Conservation (phyloP, 768 basidiomycete species). For the Leccinum aurantiacum region DNA sequence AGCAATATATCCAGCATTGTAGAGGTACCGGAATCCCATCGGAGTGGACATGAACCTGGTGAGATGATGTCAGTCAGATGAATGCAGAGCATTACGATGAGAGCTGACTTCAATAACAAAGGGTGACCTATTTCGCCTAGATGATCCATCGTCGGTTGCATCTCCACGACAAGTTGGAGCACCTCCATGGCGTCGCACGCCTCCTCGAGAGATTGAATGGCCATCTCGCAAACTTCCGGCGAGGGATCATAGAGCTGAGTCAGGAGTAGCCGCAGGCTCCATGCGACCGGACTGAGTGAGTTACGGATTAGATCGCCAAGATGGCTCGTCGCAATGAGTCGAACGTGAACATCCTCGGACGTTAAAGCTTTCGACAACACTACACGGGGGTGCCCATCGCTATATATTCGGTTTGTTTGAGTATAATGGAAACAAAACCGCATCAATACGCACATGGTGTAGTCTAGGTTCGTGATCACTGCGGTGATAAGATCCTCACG, state of each 20-base stretch:
- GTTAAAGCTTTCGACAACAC: constrained; percentile 93
- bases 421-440: not conserved
- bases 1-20: constrained; percentile 89
- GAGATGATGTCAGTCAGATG: not conserved
- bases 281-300: constrained; percentile 64
- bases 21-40: constrained; percentile 89
- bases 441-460: constrained; percentile 64
- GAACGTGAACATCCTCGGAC: constrained; percentile 87
- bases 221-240: constrained; percentile 85
- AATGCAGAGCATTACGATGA: not conserved
- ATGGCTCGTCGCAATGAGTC: constrained; percentile 85
- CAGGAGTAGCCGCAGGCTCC: constrained; percentile 87
- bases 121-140: constrained; percentile 91
- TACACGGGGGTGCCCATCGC: constrained; percentile 93
- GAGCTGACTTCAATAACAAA: constrained; percentile 75
- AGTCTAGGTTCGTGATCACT: constrained; percentile 90
- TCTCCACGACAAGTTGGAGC: constrained; percentile 86
- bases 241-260: constrained; percentile 96
- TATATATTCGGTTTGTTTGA: constrained; percentile 32
- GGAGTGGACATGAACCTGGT: constrained; percentile 91
- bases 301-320: constrained; percentile 78
- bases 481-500: constrained; percentile 90
- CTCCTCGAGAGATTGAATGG: constrained; percentile 86
- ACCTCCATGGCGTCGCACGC: constrained; percentile 84
- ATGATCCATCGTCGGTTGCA: constrained; percentile 95